Evolutionary conservation across 441 rosid genomes (phyloP), one percentile per base, ranked within the genome.

Genomic region (Euphorbia schlechtendalii): DNA sequence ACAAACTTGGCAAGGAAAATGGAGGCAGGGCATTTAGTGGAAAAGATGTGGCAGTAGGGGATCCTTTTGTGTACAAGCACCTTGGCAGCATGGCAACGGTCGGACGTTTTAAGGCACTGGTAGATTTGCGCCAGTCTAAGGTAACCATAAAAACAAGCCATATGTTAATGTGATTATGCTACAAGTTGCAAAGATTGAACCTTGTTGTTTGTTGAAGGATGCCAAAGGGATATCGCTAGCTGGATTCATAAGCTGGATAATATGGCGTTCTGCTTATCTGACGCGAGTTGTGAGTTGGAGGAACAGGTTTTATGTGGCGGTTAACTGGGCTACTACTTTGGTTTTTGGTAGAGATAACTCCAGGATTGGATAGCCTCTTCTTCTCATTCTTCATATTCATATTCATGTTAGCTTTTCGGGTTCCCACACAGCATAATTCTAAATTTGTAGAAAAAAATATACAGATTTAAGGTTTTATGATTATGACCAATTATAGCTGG

Each of bases 61-160:
- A 82, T n/a, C 86, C 90, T 30, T 93, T 93, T 57, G 93, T 85
- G 59, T 93, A 88, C 69, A 88, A 69, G 73, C 99, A 90, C 63
- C 38, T 90, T 11, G 99, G 97, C 60, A 93, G 95, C 76, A 90
- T 93, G 98, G 97, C 98, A 15, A 75, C 98, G 0, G 89, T 90
- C 3, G 96, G 97, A 2, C 80, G 94, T 65, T 88, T 85, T 72
- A 93, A 93, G 87, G 97, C 97, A 0, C 73, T 90, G 0, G 93
- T 90, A 46, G 99, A 93, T 79, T 79, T 93, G 25, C 93, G 92
- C 55, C 85, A 84, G 58, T 87, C 95, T 0, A 93, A 90, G 91
- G 94, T 89, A 77, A 67, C 12, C 17, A 36, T 36, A 3, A 36
- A 36, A 4, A 36, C 40, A n/a, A 3, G 40, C 9, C 9, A 36